These are phyloP conservation scores for Leucosporidium scottii DNA, from an alignment of 768 basidiomycete species.

Conservation along the genomic window DNA sequence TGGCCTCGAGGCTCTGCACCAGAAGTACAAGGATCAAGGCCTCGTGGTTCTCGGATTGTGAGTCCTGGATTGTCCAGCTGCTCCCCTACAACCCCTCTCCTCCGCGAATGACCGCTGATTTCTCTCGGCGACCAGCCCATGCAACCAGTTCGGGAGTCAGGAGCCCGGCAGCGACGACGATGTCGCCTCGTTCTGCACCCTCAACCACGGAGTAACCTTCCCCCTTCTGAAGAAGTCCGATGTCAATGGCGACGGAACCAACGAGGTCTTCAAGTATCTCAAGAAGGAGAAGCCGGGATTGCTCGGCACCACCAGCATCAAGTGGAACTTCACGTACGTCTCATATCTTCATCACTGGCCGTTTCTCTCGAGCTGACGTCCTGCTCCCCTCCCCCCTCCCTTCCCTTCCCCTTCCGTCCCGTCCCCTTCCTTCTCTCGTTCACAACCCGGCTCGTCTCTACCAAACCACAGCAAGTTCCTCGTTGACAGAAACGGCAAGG, in stretches of 20 bases:
- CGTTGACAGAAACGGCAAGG: slow-evolving; percentile 53
- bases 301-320: slow-evolving; percentile 46
- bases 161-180: slow-evolving; percentile 75
- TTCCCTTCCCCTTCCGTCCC: not conserved
- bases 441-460: not conserved
- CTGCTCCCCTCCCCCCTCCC: not conserved
- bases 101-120: not conserved
- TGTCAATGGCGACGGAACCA: slow-evolving; percentile 78
- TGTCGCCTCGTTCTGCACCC: slow-evolving; percentile 58
- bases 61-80: not conserved
- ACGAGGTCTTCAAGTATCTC: slow-evolving; percentile 73
- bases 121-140: slow-evolving; percentile 55
- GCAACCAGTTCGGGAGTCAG: slow-evolving; percentile 84
- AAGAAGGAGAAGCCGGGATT: slow-evolving; percentile 71
- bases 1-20: slow-evolving; percentile 71
- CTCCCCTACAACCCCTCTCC: not conserved
- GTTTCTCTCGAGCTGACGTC: not conserved
- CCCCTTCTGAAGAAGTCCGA: slow-evolving; percentile 82
- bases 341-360: not conserved
- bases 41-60: slow-evolving; percentile 62
- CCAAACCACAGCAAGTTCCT: slow-evolving; percentile 52
- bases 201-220: slow-evolving; percentile 84
- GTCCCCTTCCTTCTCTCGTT: not conserved
- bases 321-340: slow-evolving; percentile 84
- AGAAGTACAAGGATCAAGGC: slow-evolving; percentile 69